Conservation (phyloP, 768 basidiomycete species). For the Amanita exitialis region DNA sequence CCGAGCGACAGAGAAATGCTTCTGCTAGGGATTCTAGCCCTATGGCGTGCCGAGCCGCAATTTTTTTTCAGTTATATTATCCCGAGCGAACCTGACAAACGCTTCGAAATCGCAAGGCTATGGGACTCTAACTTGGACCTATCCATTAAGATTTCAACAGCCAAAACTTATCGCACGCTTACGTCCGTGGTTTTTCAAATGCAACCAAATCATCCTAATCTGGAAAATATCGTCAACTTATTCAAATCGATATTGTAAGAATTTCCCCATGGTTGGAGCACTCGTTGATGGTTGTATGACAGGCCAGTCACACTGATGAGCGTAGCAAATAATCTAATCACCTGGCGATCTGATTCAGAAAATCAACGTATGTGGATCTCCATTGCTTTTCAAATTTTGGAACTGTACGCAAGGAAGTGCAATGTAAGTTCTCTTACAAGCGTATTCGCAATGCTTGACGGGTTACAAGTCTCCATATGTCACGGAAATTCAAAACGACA, state of each 20-base stretch:
- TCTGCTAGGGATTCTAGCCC: slow-evolving; percentile 53
- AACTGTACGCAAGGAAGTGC: slow-evolving; percentile 39
- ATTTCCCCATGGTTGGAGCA: background rate
- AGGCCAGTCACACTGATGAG: slow-evolving; percentile 38
- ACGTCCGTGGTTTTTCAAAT: slow-evolving; percentile 34
- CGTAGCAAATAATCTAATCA: slow-evolving; percentile 46
- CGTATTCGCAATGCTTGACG: background rate
- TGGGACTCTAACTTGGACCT: slow-evolving; percentile 59
- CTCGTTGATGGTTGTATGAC: slow-evolving; percentile 10
- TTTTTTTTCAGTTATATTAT: slow-evolving; percentile 44
- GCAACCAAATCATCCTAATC: slow-evolving; percentile 22
- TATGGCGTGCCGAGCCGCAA: slow-evolving; percentile 50
- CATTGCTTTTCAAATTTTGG: slow-evolving; percentile 50
- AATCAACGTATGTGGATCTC: slow-evolving; percentile 60
- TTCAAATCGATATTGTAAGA: background rate
- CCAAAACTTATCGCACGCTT: slow-evolving; percentile 36
- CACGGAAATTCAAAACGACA: slow-evolving; percentile 38
- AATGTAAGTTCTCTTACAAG: slow-evolving; percentile 25
- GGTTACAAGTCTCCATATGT: slow-evolving; percentile 28
- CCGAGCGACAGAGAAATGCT: slow-evolving; percentile 63
- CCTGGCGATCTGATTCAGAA: slow-evolving; percentile 49
- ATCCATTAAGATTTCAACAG: slow-evolving; percentile 52
- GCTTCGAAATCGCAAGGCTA: slow-evolving; percentile 37
- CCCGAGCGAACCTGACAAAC: slow-evolving; percentile 30
- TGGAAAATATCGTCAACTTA: slow-evolving; percentile 9